Evolutionary conservation across 2,329 filamentous ascomycete species (phyloP).

Genomic region (Colletotrichum musae): DNA sequence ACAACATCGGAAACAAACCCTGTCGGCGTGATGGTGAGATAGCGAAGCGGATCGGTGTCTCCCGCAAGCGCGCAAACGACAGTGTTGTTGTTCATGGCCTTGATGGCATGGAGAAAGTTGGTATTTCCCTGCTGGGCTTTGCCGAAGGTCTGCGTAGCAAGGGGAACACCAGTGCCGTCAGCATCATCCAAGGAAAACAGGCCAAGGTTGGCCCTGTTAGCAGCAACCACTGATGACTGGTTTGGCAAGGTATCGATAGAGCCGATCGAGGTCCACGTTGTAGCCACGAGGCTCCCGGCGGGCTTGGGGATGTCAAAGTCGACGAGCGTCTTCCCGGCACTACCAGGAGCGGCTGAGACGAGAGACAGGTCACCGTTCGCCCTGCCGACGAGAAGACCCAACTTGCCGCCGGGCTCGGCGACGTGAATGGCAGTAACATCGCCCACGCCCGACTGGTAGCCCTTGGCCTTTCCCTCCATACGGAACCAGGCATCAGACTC

Average conservation of each 20-base stretch:
- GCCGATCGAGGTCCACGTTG: constrained; percentile 46
- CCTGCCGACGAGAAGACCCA: constrained; percentile 61
- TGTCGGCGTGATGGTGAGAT: constrained; percentile 61
- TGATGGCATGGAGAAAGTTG: constrained; percentile 52
- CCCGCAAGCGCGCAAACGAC: constrained; percentile 63
- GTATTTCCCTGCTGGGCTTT: constrained; percentile 41
- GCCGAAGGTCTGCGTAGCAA: constrained; percentile 33
- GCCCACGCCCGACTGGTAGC: constrained; percentile 60
- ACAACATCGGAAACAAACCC: constrained; percentile 57
- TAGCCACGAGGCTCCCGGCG: constrained; percentile 47
- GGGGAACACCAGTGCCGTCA: constrained; percentile 11
- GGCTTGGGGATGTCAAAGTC: constrained; percentile 46
- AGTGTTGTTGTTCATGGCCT: constrained; percentile 61
- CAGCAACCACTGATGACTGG: constrained; percentile 36
- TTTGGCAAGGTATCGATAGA: constrained; percentile 37
- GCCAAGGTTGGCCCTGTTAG: constrained; percentile 39
- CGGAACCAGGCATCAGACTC: constrained; percentile 41
- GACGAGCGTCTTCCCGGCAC: constrained; percentile 47
- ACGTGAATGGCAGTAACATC: constrained; percentile 65
- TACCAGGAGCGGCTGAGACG: constrained; percentile 55
- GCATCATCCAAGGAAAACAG: constrained; percentile 38
- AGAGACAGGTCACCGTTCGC: constrained; percentile 65
- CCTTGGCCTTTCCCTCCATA: constrained; percentile 54
- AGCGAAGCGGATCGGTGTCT: constrained; percentile 58
- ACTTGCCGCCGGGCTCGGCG: constrained; percentile 51